These are phyloP conservation scores for Herpotrichia juniperi DNA, from an alignment of 2,329 filamentous ascomycete species.

Conservation along the genomic window DNA sequence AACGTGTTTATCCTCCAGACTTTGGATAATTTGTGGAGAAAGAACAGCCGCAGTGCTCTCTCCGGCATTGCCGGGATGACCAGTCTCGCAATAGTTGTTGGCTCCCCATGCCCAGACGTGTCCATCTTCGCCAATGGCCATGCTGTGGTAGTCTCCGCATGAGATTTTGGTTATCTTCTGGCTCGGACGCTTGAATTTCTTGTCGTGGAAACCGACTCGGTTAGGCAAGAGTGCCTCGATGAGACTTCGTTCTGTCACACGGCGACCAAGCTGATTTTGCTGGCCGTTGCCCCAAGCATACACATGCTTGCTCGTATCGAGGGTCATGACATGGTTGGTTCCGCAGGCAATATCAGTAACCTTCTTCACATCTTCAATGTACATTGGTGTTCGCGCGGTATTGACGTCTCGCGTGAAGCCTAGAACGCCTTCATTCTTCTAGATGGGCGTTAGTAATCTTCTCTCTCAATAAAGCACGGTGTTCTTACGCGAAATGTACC, in stretches of 20 bases:
- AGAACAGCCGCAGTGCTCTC: slow-evolving; percentile 74
- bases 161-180: slow-evolving; percentile 66
- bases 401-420: slow-evolving; percentile 62
- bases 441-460: slow-evolving; percentile 17
- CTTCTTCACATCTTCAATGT: slow-evolving; percentile 69
- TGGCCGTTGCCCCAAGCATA: slow-evolving; percentile 76
- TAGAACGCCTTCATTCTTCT: slow-evolving; percentile 70
- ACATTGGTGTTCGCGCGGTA: slow-evolving; percentile 52
- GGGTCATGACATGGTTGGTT: slow-evolving; percentile 73
- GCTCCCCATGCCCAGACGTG: slow-evolving; percentile 82
- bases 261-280: slow-evolving; percentile 72
- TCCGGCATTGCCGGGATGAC: slow-evolving; percentile 66
- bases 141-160: slow-evolving; percentile 81
- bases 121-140: slow-evolving; percentile 70
- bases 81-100: slow-evolving; percentile 86
- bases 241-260: slow-evolving; percentile 65
- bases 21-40: slow-evolving; percentile 68
- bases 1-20: slow-evolving; percentile 69
- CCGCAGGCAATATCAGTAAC: slow-evolving; percentile 69
- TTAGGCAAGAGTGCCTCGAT: slow-evolving; percentile 61
- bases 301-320: slow-evolving; percentile 69
- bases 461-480: background rate
- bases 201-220: slow-evolving; percentile 60
- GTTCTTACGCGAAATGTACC: slow-evolving; percentile 74
- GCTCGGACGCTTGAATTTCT: slow-evolving; percentile 40